Conservation (phyloP, 129 eudicot genomes). For the Heracleum sosnowskyi region DNA sequence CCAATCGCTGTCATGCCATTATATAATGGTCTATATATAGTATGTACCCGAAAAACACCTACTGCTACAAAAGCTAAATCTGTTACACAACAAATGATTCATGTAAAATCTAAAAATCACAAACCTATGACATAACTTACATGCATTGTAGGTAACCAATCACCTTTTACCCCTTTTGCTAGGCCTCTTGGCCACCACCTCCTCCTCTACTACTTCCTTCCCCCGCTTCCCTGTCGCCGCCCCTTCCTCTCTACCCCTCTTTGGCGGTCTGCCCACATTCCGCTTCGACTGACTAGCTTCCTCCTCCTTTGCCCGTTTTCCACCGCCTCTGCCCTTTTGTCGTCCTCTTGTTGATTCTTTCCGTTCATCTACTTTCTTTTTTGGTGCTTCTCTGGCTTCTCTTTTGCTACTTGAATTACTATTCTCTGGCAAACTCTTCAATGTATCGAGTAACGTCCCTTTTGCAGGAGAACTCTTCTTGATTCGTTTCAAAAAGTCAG, state of each 20-base stretch:
- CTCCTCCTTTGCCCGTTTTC: constrained; percentile 18
- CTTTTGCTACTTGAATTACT: constrained; percentile 9
- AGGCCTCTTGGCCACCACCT: constrained; percentile 27
- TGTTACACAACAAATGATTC: neutral
- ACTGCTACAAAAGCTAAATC: constrained; percentile 2
- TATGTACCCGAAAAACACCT: neutral
- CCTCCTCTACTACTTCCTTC: constrained; percentile 18
- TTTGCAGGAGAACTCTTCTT: constrained; percentile 32
- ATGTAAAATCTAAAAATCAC: constrained; percentile 3
- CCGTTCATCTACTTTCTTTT: constrained; percentile 21
- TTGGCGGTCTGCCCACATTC: constrained; percentile 36
- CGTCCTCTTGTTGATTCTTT: constrained; percentile 6
- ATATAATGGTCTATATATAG: neutral
- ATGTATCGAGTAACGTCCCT: constrained; percentile 10
- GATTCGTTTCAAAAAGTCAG: constrained; percentile 40
- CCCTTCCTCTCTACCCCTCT: constrained; percentile 23
- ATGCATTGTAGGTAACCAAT: neutral
- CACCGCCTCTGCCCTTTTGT: constrained; percentile 17
- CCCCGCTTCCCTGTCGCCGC: constrained; percentile 19
- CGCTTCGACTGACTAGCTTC: constrained; percentile 28
- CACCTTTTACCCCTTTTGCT: constrained; percentile 29
- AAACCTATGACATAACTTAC: constrained; percentile 7
- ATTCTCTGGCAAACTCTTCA: constrained; percentile 16
- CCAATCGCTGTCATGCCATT: constrained; percentile 2
- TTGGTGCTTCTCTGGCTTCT: constrained; percentile 13